These are phyloP conservation scores for Nepenthes mirabilis DNA, from an alignment of 148 eudicot genomes.

Conservation along the genomic window DNA sequence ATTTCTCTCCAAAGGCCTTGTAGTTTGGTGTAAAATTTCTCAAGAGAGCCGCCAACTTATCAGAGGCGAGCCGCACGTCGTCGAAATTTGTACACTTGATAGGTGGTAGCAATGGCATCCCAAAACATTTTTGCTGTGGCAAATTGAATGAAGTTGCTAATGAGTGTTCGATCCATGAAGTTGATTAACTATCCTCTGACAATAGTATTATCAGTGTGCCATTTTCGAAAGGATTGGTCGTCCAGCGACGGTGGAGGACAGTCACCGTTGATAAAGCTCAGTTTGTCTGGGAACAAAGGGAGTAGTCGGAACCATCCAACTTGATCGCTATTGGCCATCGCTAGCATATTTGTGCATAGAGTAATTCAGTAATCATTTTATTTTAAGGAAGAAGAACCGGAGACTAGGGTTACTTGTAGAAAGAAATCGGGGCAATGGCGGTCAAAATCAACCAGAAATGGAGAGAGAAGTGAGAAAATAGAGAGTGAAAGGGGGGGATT, in stretches of 20 bases:
- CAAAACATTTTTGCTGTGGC: constrained; percentile 6
- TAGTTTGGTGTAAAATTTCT: neutral
- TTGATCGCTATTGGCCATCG: too few relatives aligned
- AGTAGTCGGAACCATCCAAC: neutral
- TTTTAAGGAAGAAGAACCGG: too few relatives aligned
- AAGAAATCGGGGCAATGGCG: too few relatives aligned
- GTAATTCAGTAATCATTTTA: too few relatives aligned
- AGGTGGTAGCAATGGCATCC: constrained; percentile 6
- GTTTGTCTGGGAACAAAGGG: neutral
- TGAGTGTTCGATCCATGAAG: neutral
- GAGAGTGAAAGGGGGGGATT: too few relatives aligned
- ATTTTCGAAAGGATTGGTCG: neutral
- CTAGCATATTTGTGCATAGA: too few relatives aligned
- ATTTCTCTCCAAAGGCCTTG: constrained; percentile 8
- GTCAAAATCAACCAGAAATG: too few relatives aligned
- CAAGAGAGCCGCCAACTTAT: neutral
- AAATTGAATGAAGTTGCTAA: constrained; percentile 1
- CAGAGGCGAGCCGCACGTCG: neutral
- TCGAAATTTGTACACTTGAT: constrained; percentile 6
- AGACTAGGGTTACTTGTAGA: too few relatives aligned
- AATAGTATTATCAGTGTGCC: neutral
- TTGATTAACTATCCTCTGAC: neutral
- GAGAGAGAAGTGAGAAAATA: too few relatives aligned
- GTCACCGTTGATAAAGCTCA: neutral
- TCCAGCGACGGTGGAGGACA: neutral